Conservation (phyloP, 176 grass and related monocot genomes). For the Avena eriantha region DNA sequence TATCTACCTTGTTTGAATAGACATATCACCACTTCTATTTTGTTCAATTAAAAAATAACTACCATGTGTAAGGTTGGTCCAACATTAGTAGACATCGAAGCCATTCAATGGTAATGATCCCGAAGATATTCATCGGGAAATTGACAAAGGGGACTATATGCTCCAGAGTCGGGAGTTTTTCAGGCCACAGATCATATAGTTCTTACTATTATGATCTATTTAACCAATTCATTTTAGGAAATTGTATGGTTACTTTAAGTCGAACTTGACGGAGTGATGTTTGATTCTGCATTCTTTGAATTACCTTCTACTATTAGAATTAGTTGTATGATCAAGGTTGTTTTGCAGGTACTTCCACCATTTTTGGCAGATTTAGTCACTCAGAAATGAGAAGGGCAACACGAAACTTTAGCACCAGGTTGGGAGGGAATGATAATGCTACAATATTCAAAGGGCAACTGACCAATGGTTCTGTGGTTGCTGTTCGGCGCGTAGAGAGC, state of each 20-base stretch:
- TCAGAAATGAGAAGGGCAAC: constrained; percentile 87
- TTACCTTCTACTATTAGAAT: constrained; percentile 7
- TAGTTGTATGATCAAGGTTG: constrained; percentile 6
- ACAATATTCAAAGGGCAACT: constrained; percentile 80
- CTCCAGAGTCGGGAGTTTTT: not conserved
- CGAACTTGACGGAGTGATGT: constrained; percentile 11
- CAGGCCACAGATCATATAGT: not conserved
- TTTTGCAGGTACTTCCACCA: constrained; percentile 66
- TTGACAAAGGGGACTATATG: constrained; percentile 24
- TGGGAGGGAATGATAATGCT: constrained; percentile 64
- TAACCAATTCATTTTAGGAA: constrained; percentile 7
- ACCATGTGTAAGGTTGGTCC: not conserved
- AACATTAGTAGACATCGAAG: not conserved
- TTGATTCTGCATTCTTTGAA: constrained; percentile 4
- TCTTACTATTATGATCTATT: constrained; percentile 4
- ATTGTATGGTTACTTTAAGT: constrained; percentile 10
- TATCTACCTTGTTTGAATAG: not conserved
- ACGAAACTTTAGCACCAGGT: constrained; percentile 58
- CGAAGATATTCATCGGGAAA: not conserved
- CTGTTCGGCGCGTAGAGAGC: constrained; percentile 65
- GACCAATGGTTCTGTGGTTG: constrained; percentile 65
- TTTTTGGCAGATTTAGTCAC: constrained; percentile 74
- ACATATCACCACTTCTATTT: not conserved
- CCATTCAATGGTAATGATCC: not conserved
- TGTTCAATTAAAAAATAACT: not conserved